Evolutionary conservation across 805 yeast genomes (phyloP).

Genomic region (Isabelozyma rhagii): DNA sequence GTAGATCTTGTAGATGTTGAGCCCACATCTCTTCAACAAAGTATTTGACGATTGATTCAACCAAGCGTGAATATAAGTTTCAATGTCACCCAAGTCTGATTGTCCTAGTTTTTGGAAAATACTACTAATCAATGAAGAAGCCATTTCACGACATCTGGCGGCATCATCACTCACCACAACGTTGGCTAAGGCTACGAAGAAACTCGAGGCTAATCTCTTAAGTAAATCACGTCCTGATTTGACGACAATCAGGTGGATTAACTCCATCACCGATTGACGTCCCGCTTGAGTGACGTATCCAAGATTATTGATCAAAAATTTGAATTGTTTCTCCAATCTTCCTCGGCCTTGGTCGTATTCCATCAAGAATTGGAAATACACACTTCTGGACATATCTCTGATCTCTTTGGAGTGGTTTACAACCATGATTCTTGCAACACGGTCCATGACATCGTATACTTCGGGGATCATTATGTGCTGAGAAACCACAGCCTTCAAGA

Average conservation of each 20-base stretch:
- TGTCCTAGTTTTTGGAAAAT: slow-evolving; percentile 50
- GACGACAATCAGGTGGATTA: slow-evolving; percentile 65
- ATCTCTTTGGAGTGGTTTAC: slow-evolving; percentile 82
- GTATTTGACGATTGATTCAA: slow-evolving; percentile 50
- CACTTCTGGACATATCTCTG: slow-evolving; percentile 79
- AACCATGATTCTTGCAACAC: slow-evolving; percentile 78
- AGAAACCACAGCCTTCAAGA: slow-evolving; percentile 72
- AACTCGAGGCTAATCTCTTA: slow-evolving; percentile 62
- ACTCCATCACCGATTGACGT: slow-evolving; percentile 85
- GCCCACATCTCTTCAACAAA: slow-evolving; percentile 67
- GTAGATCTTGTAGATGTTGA: slow-evolving; percentile 65
- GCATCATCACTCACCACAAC: slow-evolving; percentile 76
- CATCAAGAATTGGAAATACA: slow-evolving; percentile 81
- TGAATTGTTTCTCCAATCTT: slow-evolving; percentile 76
- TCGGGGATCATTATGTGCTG: slow-evolving; percentile 80
- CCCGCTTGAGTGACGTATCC: slow-evolving; percentile 85
- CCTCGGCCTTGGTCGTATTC: slow-evolving; percentile 94
- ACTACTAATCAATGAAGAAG: slow-evolving; percentile 55
- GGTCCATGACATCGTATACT: slow-evolving; percentile 83
- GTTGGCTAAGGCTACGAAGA: slow-evolving; percentile 79
- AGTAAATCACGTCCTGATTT: slow-evolving; percentile 62
- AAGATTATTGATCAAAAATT: slow-evolving; percentile 74
- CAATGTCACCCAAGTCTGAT: slow-evolving; percentile 32
- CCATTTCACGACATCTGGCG: slow-evolving; percentile 79
- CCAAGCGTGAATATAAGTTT: slow-evolving; percentile 58